Evolutionary conservation across 2,329 filamentous ascomycete species (phyloP), one percentile per base, ranked within the genome.

Genomic region (Phialemonium atrogriseum): DNA sequence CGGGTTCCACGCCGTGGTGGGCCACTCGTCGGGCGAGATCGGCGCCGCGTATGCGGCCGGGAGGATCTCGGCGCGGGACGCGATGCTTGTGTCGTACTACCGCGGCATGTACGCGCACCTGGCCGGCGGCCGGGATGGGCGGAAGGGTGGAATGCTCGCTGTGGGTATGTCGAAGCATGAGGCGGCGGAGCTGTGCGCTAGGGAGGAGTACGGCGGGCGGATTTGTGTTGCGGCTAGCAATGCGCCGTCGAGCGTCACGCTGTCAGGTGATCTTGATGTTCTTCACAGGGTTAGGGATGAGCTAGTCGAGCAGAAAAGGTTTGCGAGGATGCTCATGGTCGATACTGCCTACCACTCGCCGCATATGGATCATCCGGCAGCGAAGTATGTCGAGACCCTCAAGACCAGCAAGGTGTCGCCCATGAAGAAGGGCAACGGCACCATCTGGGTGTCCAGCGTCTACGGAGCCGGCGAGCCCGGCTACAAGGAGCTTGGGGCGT

Each of bases 311-410:
- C 33, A 40, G 10, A 35, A 45, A 2, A 56, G 44, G 29, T 62
- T 62, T 29, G 50, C 52, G 0, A 46, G 58, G 2, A 9, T 51
- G 1, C 46, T 70, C 6, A 40, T 43, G 2, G 56, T 70, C 1
- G 61, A 68, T 26, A 64, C 54, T 0, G 66, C 65, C 0, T 70
- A 70, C 30, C 66, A 70, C 44, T 70, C 66, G 0, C 54, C 52
- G 1, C 66, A 69, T 39, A 70, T 70, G 66, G 29, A 43, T 1
- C 35, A 16, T 14, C 45, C 59, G 1, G 53, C 56, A 0, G 38
- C 22, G 1, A 36, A 50, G 29, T 66, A 66, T 33, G 36, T 51
- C 4, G 33, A 52, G 16, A 44, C 42, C 1, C 37, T 66, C 24
- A 20, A 32, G 3, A 34, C 32, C 11, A 55, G 49, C 18, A 36